Percentiles rank a stretch among this genome's conserved stretches.
phyloP scores from a whole-genome alignment of 345 rosid species.

The Lumnitzera littorea region DNA sequence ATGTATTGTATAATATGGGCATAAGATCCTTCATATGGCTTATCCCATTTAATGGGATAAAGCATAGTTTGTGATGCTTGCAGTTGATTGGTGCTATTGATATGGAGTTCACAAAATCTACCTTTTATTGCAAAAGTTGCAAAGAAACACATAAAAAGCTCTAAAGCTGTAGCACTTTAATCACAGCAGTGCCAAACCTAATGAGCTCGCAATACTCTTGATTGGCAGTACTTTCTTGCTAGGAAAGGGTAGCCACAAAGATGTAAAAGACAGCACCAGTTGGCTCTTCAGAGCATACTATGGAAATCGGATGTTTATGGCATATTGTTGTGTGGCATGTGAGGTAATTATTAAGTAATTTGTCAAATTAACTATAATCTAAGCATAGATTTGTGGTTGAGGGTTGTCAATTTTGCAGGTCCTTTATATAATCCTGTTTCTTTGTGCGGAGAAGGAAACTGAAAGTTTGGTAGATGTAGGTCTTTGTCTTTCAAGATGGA shows the following conservation, averaged over 20 bases:
- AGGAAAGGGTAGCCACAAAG: conserved; percentile 90
- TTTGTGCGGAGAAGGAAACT: conserved; percentile 44
- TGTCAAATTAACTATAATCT: not conserved
- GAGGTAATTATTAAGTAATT: conserved; percentile 46
- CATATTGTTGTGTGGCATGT: conserved; percentile 84
- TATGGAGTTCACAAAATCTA: too few species aligned
- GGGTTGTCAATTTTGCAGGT: conserved; percentile 36
- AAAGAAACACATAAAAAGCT: too few species aligned
- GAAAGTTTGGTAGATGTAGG: conserved; percentile 64
- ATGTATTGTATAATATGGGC: too few species aligned
- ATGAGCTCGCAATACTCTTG: not conserved
- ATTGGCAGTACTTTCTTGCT: conserved; percentile 74
- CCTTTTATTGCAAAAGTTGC: too few species aligned
- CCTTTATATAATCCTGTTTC: conserved; percentile 76
- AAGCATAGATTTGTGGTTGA: not conserved
- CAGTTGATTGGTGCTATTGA: too few species aligned
- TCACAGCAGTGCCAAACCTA: too few species aligned
- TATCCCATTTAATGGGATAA: too few species aligned
- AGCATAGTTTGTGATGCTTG: too few species aligned
- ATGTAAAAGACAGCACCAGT: conserved; percentile 83
- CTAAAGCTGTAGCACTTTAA: too few species aligned
- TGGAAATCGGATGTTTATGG: conserved; percentile 91
- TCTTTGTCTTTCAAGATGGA: conserved; percentile 6
- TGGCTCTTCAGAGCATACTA: conserved; percentile 93
- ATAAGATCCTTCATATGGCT: too few species aligned